These are phyloP conservation scores for Raddia distichophylla DNA, from an alignment of 176 grass and related monocot species.

Conservation along the genomic window DNA sequence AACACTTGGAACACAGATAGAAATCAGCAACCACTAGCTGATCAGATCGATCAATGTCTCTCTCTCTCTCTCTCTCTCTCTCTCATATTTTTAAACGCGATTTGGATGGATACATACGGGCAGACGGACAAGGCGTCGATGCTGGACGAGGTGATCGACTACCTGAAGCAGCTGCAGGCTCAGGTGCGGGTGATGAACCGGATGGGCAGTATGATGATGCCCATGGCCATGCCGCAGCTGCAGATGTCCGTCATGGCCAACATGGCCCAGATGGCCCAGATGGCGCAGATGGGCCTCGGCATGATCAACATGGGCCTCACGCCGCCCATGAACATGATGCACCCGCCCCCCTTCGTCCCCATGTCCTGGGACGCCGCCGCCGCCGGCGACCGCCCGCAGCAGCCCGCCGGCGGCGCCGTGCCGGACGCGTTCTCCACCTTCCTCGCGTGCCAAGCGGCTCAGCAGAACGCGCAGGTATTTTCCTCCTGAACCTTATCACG, in stretches of 20 bases:
- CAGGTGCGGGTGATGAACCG: conserved; percentile 83
- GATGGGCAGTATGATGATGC: conserved; percentile 89
- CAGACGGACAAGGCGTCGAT: conserved; percentile 98
- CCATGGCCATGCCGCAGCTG: conserved; percentile 73
- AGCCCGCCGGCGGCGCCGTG: conserved; percentile 14
- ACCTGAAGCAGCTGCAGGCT: conserved; percentile 92
- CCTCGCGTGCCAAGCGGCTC: conserved; percentile 56
- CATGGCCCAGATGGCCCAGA: conserved; percentile 81
- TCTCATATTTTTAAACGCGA: no score
- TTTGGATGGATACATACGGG: not conserved
- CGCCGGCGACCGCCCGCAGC: conserved; percentile 36
- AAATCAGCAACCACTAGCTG: not conserved
- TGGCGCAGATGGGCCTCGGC: conserved; percentile 69
- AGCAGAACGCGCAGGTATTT: conserved; percentile 57
- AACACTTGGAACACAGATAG: not conserved
- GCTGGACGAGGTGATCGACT: conserved; percentile 95
- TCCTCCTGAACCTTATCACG: not conserved
- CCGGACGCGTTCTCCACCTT: conserved; percentile 61
- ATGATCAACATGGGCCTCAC: conserved; percentile 70
- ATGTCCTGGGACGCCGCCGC: conserved; percentile 39
- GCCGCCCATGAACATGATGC: conserved; percentile 52
- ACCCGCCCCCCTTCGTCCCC: conserved; percentile 47
- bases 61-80: not conserved
- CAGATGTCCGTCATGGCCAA: conserved; percentile 83
- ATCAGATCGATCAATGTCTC: not conserved